phyloP scores from a whole-genome alignment of 805 yeast genomes.

The Metschnikowia koreensis region DNA sequence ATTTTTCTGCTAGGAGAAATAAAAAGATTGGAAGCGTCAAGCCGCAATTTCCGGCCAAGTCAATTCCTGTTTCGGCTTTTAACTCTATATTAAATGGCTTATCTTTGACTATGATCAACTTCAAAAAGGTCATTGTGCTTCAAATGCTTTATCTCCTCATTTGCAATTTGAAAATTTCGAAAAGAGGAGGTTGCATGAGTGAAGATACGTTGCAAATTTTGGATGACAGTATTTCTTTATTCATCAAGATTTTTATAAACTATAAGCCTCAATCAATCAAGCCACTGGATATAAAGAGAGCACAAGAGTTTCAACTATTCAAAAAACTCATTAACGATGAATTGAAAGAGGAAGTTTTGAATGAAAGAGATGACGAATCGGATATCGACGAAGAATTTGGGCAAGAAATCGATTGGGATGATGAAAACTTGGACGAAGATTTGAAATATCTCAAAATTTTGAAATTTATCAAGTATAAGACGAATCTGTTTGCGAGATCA shows the following conservation, averaged over 20 bases:
- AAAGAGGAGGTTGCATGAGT: constrained; percentile 24
- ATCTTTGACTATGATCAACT: constrained; percentile 42
- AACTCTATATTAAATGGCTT: constrained; percentile 43
- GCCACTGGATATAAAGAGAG: constrained; percentile 20
- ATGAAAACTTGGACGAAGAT: constrained; percentile 47
- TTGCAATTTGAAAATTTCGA: constrained; percentile 37
- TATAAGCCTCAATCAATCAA: constrained; percentile 28
- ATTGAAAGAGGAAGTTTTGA: constrained; percentile 36
- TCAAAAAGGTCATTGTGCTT: constrained; percentile 40
- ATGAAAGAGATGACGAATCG: constrained; percentile 24
- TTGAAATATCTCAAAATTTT: constrained; percentile 42
- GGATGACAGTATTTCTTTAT: constrained; percentile 28
- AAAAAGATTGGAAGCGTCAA: constrained; percentile 10
- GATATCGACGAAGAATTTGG: constrained; percentile 32
- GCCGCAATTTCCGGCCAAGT: constrained; percentile 9
- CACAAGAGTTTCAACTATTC: constrained; percentile 37
- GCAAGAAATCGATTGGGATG: constrained; percentile 46
- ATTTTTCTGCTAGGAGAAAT: constrained; percentile 40
- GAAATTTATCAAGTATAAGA: constrained; percentile 42
- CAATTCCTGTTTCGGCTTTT: constrained; percentile 39
- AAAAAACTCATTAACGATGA: constrained; percentile 39
- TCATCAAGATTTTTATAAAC: constrained; percentile 38
- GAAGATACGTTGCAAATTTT: constrained; percentile 16
- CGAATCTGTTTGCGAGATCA: constrained; percentile 10
- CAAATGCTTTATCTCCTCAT: constrained; percentile 44